A percentile compares a stretch with the other conserved stretches of the same genome.
These are phyloP conservation scores for Dillenia turbinata DNA, from an alignment of 164 flowering plant species.

Conservation along the genomic window DNA sequence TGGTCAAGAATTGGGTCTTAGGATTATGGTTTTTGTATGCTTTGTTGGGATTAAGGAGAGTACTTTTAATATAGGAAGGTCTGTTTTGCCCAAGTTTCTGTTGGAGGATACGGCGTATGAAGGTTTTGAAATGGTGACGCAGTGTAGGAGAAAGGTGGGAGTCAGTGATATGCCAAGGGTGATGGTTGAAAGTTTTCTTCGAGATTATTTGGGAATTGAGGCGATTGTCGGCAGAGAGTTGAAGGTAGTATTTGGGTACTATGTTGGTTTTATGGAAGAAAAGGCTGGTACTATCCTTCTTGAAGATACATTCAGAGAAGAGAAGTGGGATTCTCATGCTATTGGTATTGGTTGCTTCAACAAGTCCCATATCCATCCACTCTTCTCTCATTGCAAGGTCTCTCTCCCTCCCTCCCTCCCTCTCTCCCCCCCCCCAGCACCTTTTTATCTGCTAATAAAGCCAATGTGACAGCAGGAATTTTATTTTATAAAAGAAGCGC, in stretches of 20 bases:
- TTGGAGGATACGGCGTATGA: conserved; percentile 46
- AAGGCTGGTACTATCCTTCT: conserved; percentile 1
- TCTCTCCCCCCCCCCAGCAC: not conserved
- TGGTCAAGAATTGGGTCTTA: conserved; percentile 23
- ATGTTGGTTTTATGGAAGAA: conserved; percentile 36
- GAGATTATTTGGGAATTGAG: conserved; percentile 44
- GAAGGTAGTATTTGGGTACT: conserved; percentile 31
- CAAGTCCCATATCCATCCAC: conserved; percentile 14
- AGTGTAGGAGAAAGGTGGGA: conserved; percentile 27
- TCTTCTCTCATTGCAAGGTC: conserved; percentile 27
- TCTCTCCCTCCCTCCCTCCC: not conserved
- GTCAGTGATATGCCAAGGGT: conserved; percentile 46
- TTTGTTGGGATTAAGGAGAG: conserved; percentile 47
- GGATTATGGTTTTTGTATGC: conserved; percentile 48
- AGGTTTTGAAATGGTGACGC: conserved; percentile 38
- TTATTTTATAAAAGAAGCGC: conserved; percentile 30
- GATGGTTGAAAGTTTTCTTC: conserved; percentile 60
- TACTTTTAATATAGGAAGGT: conserved; percentile 32
- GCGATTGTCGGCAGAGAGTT: conserved; percentile 39
- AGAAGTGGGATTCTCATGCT: conserved; percentile 9
- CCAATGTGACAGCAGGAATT: conserved; percentile 30
- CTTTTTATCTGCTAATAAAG: not conserved
- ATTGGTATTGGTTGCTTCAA: conserved; percentile 20
- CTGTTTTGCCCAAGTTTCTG: conserved; percentile 62
- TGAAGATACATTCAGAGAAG: conserved; percentile 12